Base-by-base conservation (phyloP, 2,329 filamentous ascomycete genomes). In the Epichloe coenophiala region DNA sequence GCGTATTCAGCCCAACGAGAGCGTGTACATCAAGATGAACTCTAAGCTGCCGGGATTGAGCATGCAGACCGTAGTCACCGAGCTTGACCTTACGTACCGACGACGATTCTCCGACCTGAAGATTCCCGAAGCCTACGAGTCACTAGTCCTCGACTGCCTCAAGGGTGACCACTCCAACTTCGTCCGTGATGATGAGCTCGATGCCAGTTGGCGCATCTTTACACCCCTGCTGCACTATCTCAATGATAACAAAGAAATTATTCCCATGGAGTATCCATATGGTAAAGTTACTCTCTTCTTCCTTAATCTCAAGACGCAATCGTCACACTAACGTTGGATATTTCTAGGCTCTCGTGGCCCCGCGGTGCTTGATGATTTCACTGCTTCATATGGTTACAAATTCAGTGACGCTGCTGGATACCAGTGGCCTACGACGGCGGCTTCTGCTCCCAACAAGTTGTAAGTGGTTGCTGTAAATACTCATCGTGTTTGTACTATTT, bases 21-120 rank as follows among this genome's bases (percentile, higher is more conserved):
- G 88, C 66, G 90, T 98, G 59, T 98, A 98, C 75, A 95, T 97
- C 71, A 98, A 98, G 83, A 98, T 98, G 93, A 98, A 98, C 84
- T 97, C 91, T 33, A 98, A 98, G 78, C 78, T 98, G 53, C 94
- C 93, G 19, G 93, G 93, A 62, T 77, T 98, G 62, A 97, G 89
- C 76, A 98, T 97, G 90, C 93, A 98, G 77, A 98, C 93, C 12
- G 93, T 97, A 39, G 88, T 96, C 60, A 98, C 93, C 54, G 93
- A 98, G 75, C 86, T 98, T 54, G 93, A 98, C 65, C 81, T 98
- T 59, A 98, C 94, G 57, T 98, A 98, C 77, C 83, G 94, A 66
- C 84, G 93, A 69, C 86, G 94, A 60, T 98, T 98, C 82, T 97
- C 93, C 17, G 93, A 98, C 71, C 81, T 98, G 52, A 98, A 98